Evolutionary conservation across 352 stramenopile genomes (phyloP).

Genomic region (Globisporangium polare): DNA sequence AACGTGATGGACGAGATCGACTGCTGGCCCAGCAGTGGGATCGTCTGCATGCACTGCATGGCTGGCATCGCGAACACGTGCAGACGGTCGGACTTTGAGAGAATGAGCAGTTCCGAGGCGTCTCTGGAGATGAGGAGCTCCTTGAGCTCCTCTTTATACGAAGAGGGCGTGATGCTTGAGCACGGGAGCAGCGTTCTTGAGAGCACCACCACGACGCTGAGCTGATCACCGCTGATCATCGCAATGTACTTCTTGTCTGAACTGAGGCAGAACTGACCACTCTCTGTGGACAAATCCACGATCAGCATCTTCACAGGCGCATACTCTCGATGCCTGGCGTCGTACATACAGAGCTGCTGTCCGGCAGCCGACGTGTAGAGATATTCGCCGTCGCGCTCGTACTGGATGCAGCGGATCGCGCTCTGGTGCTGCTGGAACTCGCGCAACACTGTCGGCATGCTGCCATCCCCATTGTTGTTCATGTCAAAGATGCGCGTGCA

Average conservation of each 20-base stretch:
- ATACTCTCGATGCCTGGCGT: constrained; percentile 40
- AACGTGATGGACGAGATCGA: constrained; percentile 46
- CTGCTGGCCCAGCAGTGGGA: constrained; percentile 46
- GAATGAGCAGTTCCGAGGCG: constrained; percentile 41
- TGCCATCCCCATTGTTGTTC: constrained; percentile 14
- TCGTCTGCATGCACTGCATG: constrained; percentile 37
- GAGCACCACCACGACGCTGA: constrained; percentile 34
- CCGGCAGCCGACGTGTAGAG: constrained; percentile 50
- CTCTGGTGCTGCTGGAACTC: constrained; percentile 87
- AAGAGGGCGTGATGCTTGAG: constrained; percentile 30
- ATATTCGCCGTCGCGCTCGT: constrained; percentile 33
- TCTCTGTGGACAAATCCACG: constrained; percentile 28
- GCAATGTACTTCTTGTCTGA: constrained; percentile 35
- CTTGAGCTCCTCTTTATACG: constrained; percentile 18
- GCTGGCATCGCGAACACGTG: constrained; percentile 46
- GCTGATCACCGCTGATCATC: constrained; percentile 26
- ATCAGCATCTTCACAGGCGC: constrained; percentile 68
- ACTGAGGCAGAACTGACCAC: constrained; percentile 35
- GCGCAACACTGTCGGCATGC: constrained; percentile 32
- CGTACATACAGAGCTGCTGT: constrained; percentile 70
- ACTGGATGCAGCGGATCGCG: constrained; percentile 50
- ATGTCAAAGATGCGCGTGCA: constrained; percentile 86
- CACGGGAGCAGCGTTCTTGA: constrained; percentile 33
- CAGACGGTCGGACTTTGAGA: constrained; percentile 47
- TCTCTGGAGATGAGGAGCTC: constrained; percentile 50